These are phyloP conservation scores for Kluyveromyces lactis DNA, from an alignment of 805 yeast genomes.

Conservation along the genomic window DNA sequence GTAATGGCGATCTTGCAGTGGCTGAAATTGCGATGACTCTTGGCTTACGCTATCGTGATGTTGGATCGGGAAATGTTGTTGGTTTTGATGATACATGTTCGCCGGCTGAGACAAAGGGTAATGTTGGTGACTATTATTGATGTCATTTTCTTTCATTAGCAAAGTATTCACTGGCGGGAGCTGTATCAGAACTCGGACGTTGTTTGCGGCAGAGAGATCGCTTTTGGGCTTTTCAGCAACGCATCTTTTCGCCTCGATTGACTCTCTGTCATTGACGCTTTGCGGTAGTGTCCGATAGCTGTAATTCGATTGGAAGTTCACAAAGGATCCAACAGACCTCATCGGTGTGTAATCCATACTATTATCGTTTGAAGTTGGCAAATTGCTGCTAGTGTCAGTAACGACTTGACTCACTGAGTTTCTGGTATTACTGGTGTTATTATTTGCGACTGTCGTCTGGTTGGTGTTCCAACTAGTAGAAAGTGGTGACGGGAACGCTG, in stretches of 20 bases:
- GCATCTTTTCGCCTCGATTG: too few species aligned
- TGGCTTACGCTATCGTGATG: too few species aligned
- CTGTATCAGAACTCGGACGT: neutral
- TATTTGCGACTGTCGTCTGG: neutral
- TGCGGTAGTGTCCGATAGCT: neutral
- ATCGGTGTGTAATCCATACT: too few species aligned
- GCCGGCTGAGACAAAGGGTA: too few species aligned
- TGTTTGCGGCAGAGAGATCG: neutral
- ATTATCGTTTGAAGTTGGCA: too few species aligned
- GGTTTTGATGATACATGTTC: too few species aligned
- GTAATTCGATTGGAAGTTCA: neutral
- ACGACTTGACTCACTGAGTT: neutral
- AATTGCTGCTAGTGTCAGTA: too few species aligned
- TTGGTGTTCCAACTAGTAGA: neutral
- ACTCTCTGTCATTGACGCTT: too few species aligned
- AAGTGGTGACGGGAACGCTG: neutral
- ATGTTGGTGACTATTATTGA: too few species aligned
- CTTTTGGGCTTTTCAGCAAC: neutral
- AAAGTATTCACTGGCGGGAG: constrained; percentile 1
- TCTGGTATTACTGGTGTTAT: neutral
- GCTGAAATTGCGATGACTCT: too few species aligned
- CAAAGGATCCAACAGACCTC: neutral
- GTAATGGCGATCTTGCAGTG: too few species aligned
- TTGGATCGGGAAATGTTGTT: too few species aligned
- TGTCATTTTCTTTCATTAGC: neutral